These are phyloP conservation scores for Ilex asprella DNA, from an alignment of 257 asterid genomes.

Conservation along the genomic window DNA sequence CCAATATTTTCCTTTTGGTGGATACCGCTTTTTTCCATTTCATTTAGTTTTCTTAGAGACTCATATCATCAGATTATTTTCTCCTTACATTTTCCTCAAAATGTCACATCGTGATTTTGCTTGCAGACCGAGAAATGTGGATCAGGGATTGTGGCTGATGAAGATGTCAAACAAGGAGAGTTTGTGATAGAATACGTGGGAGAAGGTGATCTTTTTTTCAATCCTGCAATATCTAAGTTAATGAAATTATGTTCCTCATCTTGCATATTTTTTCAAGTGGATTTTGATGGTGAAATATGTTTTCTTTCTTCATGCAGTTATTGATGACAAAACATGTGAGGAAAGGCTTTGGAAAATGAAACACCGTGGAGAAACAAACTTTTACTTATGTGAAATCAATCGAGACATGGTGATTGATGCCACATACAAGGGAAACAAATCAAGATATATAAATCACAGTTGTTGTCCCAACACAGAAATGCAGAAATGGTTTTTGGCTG, in stretches of 20 bases:
- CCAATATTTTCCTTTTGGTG: too few relatives aligned
- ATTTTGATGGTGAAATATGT: slow-evolving; percentile 11
- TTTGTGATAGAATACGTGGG: slow-evolving; percentile 97
- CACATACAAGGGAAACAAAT: slow-evolving; percentile 90
- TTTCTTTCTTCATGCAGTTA: slow-evolving; percentile 49
- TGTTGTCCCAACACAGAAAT: slow-evolving; percentile 95
- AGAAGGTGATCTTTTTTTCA: slow-evolving; percentile 51
- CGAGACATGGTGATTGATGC: slow-evolving; percentile 99
- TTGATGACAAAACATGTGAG: slow-evolving; percentile 94
- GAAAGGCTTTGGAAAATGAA: slow-evolving; percentile 99
- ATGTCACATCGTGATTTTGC: slow-evolving; percentile 10
- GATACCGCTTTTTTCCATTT: too few relatives aligned
- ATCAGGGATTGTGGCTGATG: slow-evolving; percentile 84
- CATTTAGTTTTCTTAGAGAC: too few relatives aligned
- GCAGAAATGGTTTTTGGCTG: slow-evolving; percentile 76
- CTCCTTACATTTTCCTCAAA: not conserved
- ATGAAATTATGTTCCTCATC: slow-evolving; percentile 3
- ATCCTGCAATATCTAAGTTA: not conserved
- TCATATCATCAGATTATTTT: too few relatives aligned
- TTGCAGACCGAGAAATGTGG: slow-evolving; percentile 98
- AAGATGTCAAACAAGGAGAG: slow-evolving; percentile 79
- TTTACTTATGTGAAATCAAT: slow-evolving; percentile 91
- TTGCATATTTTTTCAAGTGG: slow-evolving; percentile 1
- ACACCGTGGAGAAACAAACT: slow-evolving; percentile 80
- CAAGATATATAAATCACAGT: slow-evolving; percentile 96